Evolutionary conservation across 2,329 filamentous ascomycete species (phyloP).

Genomic region (Scortechinia acanthostroma): DNA sequence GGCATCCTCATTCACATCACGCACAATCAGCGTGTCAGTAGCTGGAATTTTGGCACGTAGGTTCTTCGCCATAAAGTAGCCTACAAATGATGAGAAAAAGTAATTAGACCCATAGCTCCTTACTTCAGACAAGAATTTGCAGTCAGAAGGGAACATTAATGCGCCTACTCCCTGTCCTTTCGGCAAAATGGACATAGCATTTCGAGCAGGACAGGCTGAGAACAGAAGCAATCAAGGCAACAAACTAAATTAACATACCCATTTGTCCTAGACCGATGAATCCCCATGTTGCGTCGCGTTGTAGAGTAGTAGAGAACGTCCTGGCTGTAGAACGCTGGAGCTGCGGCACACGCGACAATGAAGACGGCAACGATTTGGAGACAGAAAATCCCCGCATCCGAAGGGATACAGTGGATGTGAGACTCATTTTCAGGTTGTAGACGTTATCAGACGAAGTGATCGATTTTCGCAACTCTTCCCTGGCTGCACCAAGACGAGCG

Average conservation of each 20-base stretch:
- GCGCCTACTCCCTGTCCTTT: too few species aligned
- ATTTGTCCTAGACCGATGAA: not conserved
- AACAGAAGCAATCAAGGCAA: not conserved
- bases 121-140: too few species aligned
- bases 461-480: too few species aligned
- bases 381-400: not conserved
- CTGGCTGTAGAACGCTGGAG: not conserved
- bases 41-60: conserved; percentile 1
- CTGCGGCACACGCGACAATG: not conserved
- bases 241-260: not conserved
- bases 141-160: too few species aligned
- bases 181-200: too few species aligned
- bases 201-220: too few species aligned
- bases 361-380: not conserved
- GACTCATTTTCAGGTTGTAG: too few species aligned
- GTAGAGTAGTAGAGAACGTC: not conserved
- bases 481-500: too few species aligned
- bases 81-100: too few species aligned
- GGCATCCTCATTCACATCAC: conserved; percentile 1
- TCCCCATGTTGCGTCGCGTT: not conserved
- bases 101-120: too few species aligned
- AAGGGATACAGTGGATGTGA: not conserved
- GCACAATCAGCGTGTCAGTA: not conserved
- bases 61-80: conserved; percentile 1
- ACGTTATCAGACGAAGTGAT: too few species aligned